Base-by-base conservation (phyloP, 176 grass and related monocot genomes). In the Raddia guianensis region DNA sequence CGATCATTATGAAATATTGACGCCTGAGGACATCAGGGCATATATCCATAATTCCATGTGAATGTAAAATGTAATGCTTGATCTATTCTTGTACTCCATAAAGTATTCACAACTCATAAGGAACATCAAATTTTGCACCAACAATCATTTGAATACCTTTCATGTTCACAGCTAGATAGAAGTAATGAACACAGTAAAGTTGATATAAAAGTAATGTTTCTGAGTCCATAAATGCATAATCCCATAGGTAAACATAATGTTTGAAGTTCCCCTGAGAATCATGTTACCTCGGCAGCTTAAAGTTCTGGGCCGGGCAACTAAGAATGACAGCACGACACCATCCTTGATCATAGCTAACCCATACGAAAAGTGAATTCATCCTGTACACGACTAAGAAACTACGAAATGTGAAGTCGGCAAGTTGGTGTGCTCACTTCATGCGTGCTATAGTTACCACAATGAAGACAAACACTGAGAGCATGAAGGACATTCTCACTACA, bases 381-480 rank as follows among this genome's bases (percentile, higher is more conserved):
- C 63, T 83, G 79, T 76, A 85, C 84, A 85, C 9, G 42, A 63
- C 56, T 77, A 60, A 77, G 44, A 63, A 70, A 64, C 73, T 64
- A 82, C 49, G 64, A 57, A 56, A 63, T 55, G 86, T 59, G 47
- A 87, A 87, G 92, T 98, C 92, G 90, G 66, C 90, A 34, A 89
- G 78, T 93, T 85, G 47, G 77, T 73, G 66, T 66, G 77, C 57
- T 82, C 70, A 89, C 16, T 67, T 64, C 40, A 99, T 73, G 72
- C 92, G 96, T 58, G 86, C 89, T 55, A 91, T 33, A 14, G 91
- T 89, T 32, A 97, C 89, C 53, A 97, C 85, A 4, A 97, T 84
- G 80, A 97, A 97, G 61, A 97, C 85, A 5, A 94, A 81, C 12
- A 97, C 89, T 1, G 89, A 84, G 33, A 97, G 89, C 91, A 97